A percentile compares a stretch with the other conserved stretches of the same genome.
Evolutionary conservation across 2,329 filamentous ascomycete species (phyloP).

Genomic region (Alternaria conjuncta): DNA sequence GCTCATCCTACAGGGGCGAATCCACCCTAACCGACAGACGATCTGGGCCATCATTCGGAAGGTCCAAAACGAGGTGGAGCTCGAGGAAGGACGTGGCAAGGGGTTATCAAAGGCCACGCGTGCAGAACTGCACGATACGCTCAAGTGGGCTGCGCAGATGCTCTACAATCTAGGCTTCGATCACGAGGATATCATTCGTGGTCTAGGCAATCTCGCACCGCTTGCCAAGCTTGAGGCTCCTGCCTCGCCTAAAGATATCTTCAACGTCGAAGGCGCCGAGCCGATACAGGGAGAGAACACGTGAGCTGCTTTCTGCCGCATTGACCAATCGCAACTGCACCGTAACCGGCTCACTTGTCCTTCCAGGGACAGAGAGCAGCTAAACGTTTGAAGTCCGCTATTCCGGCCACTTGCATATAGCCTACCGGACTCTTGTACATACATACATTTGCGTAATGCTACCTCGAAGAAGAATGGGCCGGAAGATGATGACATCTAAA

Average conservation of each 20-base stretch:
- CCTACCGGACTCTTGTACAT: slow-evolving; percentile 17
- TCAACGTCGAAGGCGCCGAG: slow-evolving; percentile 11
- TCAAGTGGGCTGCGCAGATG: slow-evolving; percentile 39
- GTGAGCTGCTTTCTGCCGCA: neutral
- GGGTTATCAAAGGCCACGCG: slow-evolving; percentile 18
- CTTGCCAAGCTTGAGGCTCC: slow-evolving; percentile 42
- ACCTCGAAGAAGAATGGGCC: neutral
- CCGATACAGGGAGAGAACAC: neutral
- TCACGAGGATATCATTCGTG: slow-evolving; percentile 39
- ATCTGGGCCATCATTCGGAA: slow-evolving; percentile 42
- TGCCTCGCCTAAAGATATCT: slow-evolving; percentile 9
- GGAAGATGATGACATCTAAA: neutral
- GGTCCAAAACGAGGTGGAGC: slow-evolving; percentile 40
- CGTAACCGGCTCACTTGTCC: neutral
- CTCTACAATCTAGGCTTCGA: slow-evolving; percentile 43
- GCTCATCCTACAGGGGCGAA: slow-evolving; percentile 38
- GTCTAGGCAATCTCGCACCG: slow-evolving; percentile 39
- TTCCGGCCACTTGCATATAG: slow-evolving; percentile 30
- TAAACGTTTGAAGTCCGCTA: slow-evolving; percentile 8
- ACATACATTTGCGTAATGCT: neutral
- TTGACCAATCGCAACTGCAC: neutral
- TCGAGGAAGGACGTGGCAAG: slow-evolving; percentile 19
- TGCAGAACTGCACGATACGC: slow-evolving; percentile 33
- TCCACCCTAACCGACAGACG: slow-evolving; percentile 42
- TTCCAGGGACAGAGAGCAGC: neutral